phyloP scores from a whole-genome alignment of 1,284 basidiomycete species.

The Leccinum fallax region DNA sequence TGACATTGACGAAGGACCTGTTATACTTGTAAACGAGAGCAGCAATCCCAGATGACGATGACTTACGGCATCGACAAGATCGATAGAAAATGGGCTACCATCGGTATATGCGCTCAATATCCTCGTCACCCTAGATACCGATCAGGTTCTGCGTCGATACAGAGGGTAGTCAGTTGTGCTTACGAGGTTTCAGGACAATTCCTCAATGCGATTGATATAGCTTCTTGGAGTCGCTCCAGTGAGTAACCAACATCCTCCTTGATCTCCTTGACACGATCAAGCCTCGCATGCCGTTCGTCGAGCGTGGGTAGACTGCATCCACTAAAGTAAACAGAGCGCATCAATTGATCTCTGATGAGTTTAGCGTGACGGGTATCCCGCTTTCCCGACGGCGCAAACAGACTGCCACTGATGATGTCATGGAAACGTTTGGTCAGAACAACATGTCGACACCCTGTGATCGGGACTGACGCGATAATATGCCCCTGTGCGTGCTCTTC shows the following conservation, averaged over 20 bases:
- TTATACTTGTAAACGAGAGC: neutral
- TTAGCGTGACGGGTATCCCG: slow-evolving; percentile 29
- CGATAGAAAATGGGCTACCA: slow-evolving; percentile 42
- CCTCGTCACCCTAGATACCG: slow-evolving; percentile 20
- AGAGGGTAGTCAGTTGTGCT: slow-evolving; percentile 15
- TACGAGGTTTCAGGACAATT: slow-evolving; percentile 38
- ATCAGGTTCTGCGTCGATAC: neutral
- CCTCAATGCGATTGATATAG: slow-evolving; percentile 19
- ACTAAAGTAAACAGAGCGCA: slow-evolving; percentile 26
- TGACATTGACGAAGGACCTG: slow-evolving; percentile 46
- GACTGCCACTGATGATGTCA: slow-evolving; percentile 31
- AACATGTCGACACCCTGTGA: neutral
- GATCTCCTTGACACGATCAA: slow-evolving; percentile 28
- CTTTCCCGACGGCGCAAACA: slow-evolving; percentile 27
- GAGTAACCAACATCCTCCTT: slow-evolving; percentile 36
- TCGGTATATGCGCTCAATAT: slow-evolving; percentile 38
- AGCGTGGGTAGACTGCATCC: slow-evolving; percentile 1
- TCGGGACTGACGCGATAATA: slow-evolving; percentile 24
- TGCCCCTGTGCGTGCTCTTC: slow-evolving; percentile 11
- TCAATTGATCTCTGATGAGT: slow-evolving; percentile 27
- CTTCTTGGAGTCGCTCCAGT: slow-evolving; percentile 19
- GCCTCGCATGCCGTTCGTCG: slow-evolving; percentile 23
- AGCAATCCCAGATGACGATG: neutral
- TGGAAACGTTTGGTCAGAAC: slow-evolving; percentile 1
- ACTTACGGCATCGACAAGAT: slow-evolving; percentile 43